Percentiles rank a stretch among this genome's conserved stretches.
Conservation (phyloP, 1,284 basidiomycete species). For the Sanghuangporus weigelae region DNA sequence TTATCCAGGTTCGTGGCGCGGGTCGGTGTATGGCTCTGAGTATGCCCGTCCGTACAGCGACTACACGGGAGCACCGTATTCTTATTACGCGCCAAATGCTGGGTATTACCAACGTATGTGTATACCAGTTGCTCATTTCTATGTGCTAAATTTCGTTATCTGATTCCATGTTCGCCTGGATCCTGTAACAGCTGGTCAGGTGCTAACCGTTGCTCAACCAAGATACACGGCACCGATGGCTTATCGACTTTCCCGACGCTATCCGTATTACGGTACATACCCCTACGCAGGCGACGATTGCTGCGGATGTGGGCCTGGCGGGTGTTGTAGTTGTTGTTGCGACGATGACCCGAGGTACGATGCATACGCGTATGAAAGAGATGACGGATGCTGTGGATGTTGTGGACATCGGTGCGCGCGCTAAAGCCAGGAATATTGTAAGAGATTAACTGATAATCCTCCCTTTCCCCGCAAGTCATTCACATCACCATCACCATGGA, state of each 20-base stretch:
- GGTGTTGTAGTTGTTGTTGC: neutral
- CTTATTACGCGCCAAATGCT: neutral
- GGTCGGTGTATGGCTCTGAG: neutral
- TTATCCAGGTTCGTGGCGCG: neutral
- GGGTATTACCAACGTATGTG: slow-evolving; percentile 12
- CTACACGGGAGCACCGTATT: neutral
- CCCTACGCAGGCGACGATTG: neutral
- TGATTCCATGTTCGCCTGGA: neutral
- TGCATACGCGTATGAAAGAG: neutral
- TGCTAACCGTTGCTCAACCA: slow-evolving; percentile 8
- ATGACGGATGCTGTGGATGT: slow-evolving; percentile 10
- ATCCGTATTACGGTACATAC: neutral
- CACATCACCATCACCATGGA: neutral
- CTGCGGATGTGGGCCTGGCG: slow-evolving; percentile 4
- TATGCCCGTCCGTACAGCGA: slow-evolving; percentile 6
- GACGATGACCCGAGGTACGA: neutral
- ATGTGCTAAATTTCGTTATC: neutral
- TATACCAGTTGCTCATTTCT: neutral
- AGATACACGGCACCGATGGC: slow-evolving; percentile 10
- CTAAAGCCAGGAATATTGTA: neutral
- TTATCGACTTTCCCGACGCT: slow-evolving; percentile 6
- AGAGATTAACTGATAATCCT: neutral
- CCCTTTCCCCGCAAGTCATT: neutral
- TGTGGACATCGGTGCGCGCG: neutral
- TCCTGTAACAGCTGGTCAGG: neutral